A percentile compares a stretch with the other conserved stretches of the same genome.
These are phyloP conservation scores for Thinopyrum obtusiflorum DNA, from an alignment of 202 grass and related monocot species.

Conservation along the genomic window DNA sequence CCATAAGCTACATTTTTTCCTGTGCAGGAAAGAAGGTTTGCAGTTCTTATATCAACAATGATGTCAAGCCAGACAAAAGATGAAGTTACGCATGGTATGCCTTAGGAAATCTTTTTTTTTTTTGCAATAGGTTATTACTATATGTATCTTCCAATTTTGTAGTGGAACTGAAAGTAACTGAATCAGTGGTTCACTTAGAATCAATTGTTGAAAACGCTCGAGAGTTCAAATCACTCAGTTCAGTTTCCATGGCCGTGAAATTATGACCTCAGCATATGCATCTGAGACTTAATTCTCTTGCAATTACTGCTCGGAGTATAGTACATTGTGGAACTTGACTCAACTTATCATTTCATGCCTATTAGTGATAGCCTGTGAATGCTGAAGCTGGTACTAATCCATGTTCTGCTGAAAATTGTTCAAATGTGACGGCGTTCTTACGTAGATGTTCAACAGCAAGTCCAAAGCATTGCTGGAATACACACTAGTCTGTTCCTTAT, in stretches of 20 bases:
- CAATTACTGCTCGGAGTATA: background rate
- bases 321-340: background rate
- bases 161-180: slow-evolving; percentile 7
- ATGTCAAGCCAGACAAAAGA: slow-evolving; percentile 96
- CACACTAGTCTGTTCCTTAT: background rate
- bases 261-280: background rate
- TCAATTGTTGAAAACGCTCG: background rate
- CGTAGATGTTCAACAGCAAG: background rate
- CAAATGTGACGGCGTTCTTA: background rate
- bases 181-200: background rate
- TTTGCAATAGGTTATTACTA: background rate
- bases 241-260: background rate
- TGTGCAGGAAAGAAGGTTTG: slow-evolving; percentile 83
- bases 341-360: background rate
- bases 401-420: slow-evolving; percentile 11
- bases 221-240: background rate
- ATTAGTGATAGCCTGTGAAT: slow-evolving; percentile 2
- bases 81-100: slow-evolving; percentile 90
- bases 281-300: background rate
- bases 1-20: slow-evolving; percentile 10
- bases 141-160: background rate
- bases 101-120: background rate
- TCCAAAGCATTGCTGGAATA: background rate
- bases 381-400: background rate
- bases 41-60: slow-evolving; percentile 82